These are phyloP conservation scores for Solanum medicagineum DNA, from an alignment of 257 asterid genomes.

Conservation along the genomic window DNA sequence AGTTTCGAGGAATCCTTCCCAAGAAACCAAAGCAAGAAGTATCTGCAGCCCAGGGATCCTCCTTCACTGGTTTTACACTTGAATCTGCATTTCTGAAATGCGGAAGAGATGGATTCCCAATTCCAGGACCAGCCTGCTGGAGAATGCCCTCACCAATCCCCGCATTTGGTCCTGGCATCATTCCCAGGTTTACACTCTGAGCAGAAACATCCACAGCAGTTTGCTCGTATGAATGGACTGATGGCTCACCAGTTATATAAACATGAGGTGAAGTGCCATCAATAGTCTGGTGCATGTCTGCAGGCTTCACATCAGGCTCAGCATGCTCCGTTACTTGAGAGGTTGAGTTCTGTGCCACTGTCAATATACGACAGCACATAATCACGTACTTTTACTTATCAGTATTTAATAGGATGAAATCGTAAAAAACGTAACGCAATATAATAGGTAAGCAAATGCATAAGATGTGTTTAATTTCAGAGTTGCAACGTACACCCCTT, in stretches of 20 bases:
- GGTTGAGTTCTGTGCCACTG: constrained; percentile 36
- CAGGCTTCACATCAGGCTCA: constrained; percentile 33
- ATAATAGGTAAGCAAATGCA: not conserved
- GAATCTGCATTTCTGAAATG: constrained; percentile 44
- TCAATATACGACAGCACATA: not conserved
- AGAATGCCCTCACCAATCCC: constrained; percentile 35
- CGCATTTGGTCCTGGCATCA: constrained; percentile 45
- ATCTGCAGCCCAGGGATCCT: constrained; percentile 34
- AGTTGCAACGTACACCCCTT: not conserved
- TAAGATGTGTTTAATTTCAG: not conserved
- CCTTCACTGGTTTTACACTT: constrained; percentile 34
- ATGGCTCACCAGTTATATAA: constrained; percentile 33
- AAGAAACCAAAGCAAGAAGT: constrained; percentile 43
- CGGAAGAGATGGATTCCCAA: constrained; percentile 46
- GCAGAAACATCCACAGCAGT: constrained; percentile 25
- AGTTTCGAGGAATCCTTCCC: constrained; percentile 83
- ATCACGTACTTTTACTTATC: not conserved
- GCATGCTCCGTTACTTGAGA: constrained; percentile 28
- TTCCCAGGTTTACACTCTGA: constrained; percentile 43
- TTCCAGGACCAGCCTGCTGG: constrained; percentile 34
- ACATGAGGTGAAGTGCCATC: constrained; percentile 20
- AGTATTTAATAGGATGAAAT: not conserved
- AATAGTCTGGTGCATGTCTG: constrained; percentile 30
- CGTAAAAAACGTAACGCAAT: not conserved
- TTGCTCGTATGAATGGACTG: constrained; percentile 38